These are phyloP conservation scores for Trichoderma atrobrunneum DNA, from an alignment of 2,329 filamentous ascomycete species.

Conservation along the genomic window DNA sequence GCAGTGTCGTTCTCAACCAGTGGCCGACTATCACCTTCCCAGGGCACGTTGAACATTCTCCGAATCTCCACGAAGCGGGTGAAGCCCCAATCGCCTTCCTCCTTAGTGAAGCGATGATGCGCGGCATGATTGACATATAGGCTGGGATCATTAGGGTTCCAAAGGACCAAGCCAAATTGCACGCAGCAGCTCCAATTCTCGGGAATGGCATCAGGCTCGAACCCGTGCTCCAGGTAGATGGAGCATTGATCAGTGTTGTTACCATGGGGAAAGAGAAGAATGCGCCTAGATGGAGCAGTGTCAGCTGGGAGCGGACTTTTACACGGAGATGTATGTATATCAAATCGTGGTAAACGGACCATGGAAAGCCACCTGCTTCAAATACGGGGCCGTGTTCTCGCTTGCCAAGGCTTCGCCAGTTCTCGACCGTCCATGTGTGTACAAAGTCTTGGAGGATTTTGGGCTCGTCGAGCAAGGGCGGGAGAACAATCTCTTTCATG, in stretches of 20 bases:
- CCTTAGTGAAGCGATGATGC: slow-evolving; percentile 93
- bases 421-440: slow-evolving; percentile 82
- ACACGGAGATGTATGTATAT: slow-evolving; percentile 24
- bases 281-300: slow-evolving; percentile 59
- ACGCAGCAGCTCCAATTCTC: slow-evolving; percentile 97
- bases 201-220: slow-evolving; percentile 69
- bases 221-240: slow-evolving; percentile 95
- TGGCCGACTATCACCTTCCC: slow-evolving; percentile 66
- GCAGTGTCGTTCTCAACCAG: slow-evolving; percentile 74
- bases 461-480: slow-evolving; percentile 69
- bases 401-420: slow-evolving; percentile 73
- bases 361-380: slow-evolving; percentile 80
- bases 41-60: slow-evolving; percentile 75
- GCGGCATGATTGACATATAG: slow-evolving; percentile 78
- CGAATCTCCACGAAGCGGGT: slow-evolving; percentile 91
- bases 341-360: slow-evolving; percentile 51
- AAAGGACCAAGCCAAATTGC: slow-evolving; percentile 90
- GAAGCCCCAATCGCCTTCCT: slow-evolving; percentile 98
- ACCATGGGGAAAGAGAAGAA: slow-evolving; percentile 91
- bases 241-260: slow-evolving; percentile 94
- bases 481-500: slow-evolving; percentile 78
- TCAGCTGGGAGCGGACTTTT: not conserved
- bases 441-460: slow-evolving; percentile 73
- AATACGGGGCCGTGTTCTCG: slow-evolving; percentile 88
- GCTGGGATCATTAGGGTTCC: slow-evolving; percentile 90